A percentile compares a stretch with the other conserved stretches of the same genome.
Conservation (phyloP, 2,329 filamentous ascomycete species). For the Nemania sp. region DNA sequence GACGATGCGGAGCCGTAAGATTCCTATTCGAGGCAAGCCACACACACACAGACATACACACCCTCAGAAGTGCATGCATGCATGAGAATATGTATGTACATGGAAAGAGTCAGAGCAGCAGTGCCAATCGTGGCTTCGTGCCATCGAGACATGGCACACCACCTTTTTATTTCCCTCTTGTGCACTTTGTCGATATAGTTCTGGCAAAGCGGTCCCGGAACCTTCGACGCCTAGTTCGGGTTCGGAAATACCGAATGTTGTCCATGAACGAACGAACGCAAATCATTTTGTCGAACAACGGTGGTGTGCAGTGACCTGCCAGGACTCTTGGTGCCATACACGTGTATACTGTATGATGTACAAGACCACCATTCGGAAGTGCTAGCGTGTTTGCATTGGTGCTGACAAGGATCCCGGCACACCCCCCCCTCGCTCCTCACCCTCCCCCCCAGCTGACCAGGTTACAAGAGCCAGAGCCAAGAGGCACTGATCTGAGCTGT, state of each 20-base stretch:
- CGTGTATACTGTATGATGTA: constrained; percentile 39
- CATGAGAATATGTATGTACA: constrained; percentile 27
- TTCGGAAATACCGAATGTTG: constrained; percentile 13
- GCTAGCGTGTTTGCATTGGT: constrained; percentile 37
- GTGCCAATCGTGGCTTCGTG: constrained; percentile 37
- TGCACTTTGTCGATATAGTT: constrained; percentile 22
- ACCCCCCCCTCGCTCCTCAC: not conserved
- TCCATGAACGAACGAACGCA: constrained; percentile 22
- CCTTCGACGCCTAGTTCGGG: constrained; percentile 13
- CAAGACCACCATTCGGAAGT: constrained; percentile 38
- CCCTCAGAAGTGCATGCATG: constrained; percentile 26
- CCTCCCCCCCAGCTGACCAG: constrained; percentile 37
- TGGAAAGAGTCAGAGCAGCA: constrained; percentile 30
- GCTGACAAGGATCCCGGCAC: constrained; percentile 32
- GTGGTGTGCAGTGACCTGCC: constrained; percentile 26
- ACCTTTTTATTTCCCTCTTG: constrained; percentile 12
- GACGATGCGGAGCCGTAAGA: constrained; percentile 28
- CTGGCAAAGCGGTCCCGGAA: constrained; percentile 12
- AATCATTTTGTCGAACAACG: constrained; percentile 13
- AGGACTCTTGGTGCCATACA: constrained; percentile 32
- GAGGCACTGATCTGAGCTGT: constrained; percentile 44
- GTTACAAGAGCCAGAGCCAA: constrained; percentile 30
- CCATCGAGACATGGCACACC: constrained; percentile 35
- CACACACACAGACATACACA: constrained; percentile 1
- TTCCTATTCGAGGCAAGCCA: constrained; percentile 35